A percentile compares a stretch with the other conserved stretches of the same genome.
Evolutionary conservation across 345 rosid genomes (phyloP).

Genomic region (Acer saccharum): DNA sequence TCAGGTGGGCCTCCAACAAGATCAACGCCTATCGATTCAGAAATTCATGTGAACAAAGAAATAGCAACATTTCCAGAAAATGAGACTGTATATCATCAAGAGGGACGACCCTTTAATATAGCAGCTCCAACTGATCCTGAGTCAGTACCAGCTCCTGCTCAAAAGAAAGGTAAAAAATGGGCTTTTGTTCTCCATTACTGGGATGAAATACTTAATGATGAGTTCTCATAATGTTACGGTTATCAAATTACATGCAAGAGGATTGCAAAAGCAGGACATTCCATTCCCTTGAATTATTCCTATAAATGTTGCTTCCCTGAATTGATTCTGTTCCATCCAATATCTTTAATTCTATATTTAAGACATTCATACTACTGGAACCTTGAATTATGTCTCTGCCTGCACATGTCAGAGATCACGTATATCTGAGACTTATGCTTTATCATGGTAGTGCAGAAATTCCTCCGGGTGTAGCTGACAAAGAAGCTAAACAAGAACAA

Average conservation of each 20-base stretch:
- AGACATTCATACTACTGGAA: background rate
- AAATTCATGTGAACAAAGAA: conserved; percentile 20
- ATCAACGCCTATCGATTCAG: conserved; percentile 13
- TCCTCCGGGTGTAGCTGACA: conserved; percentile 12
- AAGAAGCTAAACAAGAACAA: conserved; percentile 19
- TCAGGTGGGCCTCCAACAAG: conserved; percentile 11
- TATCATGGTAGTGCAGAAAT: conserved; percentile 17
- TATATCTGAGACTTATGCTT: background rate
- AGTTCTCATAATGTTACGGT: background rate
- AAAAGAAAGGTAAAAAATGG: conserved; percentile 23
- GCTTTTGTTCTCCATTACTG: background rate
- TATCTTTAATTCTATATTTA: no score
- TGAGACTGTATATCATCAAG: conserved; percentile 17
- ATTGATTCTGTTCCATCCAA: no score
- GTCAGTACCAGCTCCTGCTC: conserved; percentile 8
- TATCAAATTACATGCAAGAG: background rate
- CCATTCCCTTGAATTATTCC: background rate
- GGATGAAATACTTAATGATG: background rate
- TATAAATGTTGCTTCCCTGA: no score
- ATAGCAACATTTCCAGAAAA: conserved; percentile 11
- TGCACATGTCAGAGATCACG: conserved; percentile 1
- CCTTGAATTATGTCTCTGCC: background rate
- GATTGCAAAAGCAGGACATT: background rate
- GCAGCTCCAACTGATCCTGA: conserved; percentile 12
- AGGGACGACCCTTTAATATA: background rate